Evolutionary conservation across 2,329 filamentous ascomycete genomes (phyloP).

Genomic region (Neofusicoccum sp.): DNA sequence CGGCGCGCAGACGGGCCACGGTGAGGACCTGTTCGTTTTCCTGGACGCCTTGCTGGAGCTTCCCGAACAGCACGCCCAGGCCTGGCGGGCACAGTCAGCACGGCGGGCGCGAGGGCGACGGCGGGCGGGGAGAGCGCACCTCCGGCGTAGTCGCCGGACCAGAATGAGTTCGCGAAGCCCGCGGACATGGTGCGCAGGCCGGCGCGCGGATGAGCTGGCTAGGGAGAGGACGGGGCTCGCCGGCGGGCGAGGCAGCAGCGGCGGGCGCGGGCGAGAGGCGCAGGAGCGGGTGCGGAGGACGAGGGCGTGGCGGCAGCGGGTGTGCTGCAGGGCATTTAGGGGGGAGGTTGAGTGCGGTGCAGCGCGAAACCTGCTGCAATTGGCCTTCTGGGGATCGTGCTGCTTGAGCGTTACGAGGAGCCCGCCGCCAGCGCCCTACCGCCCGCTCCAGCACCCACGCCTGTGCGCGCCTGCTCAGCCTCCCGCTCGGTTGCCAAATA

Average conservation of each 20-base stretch:
- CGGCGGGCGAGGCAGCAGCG: neutral
- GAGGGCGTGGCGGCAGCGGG: neutral
- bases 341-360: slow-evolving; percentile 2
- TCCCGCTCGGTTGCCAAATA: slow-evolving; percentile 8
- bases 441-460: neutral
- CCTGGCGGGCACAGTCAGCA: slow-evolving; percentile 46
- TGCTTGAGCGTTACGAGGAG: slow-evolving; percentile 9
- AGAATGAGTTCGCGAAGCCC: slow-evolving; percentile 91
- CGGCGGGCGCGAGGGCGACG: slow-evolving; percentile 5
- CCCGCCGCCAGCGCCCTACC: neutral
- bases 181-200: slow-evolving; percentile 22
- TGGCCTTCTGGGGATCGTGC: slow-evolving; percentile 10
- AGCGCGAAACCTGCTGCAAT: slow-evolving; percentile 8
- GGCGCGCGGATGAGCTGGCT: slow-evolving; percentile 11
- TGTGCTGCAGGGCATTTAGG: neutral
- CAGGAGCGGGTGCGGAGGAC: neutral
- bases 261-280: neutral
- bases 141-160: slow-evolving; percentile 96
- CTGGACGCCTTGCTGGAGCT: slow-evolving; percentile 92
- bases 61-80: slow-evolving; percentile 89
- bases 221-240: neutral
- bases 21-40: slow-evolving; percentile 94
- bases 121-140: slow-evolving; percentile 52
- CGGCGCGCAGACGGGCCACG: slow-evolving; percentile 88
- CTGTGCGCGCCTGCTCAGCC: slow-evolving; percentile 1